Evolutionary conservation across 1,284 basidiomycete genomes (phyloP).

Genomic region (Naganishia sp.): DNA sequence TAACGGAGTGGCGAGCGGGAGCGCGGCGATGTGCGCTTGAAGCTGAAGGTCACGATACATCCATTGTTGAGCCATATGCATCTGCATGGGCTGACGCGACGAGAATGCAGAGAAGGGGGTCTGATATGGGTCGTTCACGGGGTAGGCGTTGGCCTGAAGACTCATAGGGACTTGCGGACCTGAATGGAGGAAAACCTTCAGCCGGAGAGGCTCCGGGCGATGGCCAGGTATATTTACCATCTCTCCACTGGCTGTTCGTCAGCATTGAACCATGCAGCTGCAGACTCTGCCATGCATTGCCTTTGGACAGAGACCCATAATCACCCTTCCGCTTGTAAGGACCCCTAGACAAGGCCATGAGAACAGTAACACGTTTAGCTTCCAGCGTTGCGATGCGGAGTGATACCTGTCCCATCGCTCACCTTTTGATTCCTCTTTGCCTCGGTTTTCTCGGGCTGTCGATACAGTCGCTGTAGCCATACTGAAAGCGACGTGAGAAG

Average conservation of each 20-base stretch:
- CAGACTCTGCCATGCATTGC: no score
- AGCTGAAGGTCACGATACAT: neutral
- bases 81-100: no score
- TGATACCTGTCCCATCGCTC: conserved; percentile 8
- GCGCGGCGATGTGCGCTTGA: conserved; percentile 10
- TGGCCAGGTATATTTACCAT: no score
- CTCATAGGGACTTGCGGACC: no score
- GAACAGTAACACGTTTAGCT: neutral
- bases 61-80: neutral
- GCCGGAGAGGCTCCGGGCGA: no score
- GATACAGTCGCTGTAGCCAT: conserved; percentile 43
- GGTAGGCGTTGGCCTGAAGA: no score
- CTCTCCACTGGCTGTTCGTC: no score
- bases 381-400: no score
- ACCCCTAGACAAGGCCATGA: conserved; percentile 3
- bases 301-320: no score
- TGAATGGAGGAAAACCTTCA: no score
- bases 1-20: conserved; percentile 19
- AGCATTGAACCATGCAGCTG: no score
- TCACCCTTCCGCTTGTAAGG: conserved; percentile 20
- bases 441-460: conserved; percentile 47
- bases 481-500: conserved; percentile 25
- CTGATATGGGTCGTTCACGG: neutral
- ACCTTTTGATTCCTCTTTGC: conserved; percentile 48
- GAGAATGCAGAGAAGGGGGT: no score